phyloP scores from a whole-genome alignment of 2,329 filamentous ascomycete genomes.

The Diaporthe sp. region DNA sequence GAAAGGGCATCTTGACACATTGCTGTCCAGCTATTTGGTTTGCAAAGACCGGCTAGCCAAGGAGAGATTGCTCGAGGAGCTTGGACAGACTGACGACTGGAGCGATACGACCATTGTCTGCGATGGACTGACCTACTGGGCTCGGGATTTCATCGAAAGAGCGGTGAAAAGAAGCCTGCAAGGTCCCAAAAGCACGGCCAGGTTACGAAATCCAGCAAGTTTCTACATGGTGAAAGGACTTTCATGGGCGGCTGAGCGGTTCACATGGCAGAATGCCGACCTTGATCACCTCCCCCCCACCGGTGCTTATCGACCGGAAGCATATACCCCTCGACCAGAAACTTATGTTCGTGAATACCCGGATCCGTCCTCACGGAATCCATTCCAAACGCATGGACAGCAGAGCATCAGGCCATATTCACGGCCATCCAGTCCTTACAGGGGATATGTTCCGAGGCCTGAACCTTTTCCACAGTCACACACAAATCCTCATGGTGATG shows the following conservation, averaged over 20 bases:
- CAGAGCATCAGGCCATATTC: not conserved
- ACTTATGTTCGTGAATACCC: not conserved
- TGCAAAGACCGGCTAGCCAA: conserved; percentile 3
- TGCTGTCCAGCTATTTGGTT: not conserved
- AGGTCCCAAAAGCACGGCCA: not conserved
- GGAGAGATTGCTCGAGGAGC: not conserved
- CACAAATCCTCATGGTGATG: not conserved
- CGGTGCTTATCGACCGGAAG: no score
- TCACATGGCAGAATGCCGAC: not conserved
- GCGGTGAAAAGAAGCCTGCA: conserved; percentile 1
- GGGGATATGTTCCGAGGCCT: not conserved
- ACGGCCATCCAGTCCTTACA: not conserved
- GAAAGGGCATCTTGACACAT: not conserved
- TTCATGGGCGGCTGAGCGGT: not conserved
- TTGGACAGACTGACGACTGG: not conserved
- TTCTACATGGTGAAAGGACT: not conserved
- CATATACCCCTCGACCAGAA: not conserved
- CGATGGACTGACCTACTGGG: not conserved
- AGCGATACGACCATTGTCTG: not conserved
- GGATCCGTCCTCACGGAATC: not conserved
- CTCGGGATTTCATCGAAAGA: conserved; percentile 17
- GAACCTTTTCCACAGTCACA: not conserved
- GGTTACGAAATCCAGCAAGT: not conserved
- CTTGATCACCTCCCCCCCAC: not conserved
- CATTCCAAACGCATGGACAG: not conserved